Conservation (phyloP, 192 early-diverging fungal genomes). For the Gonapodya prolifera region DNA sequence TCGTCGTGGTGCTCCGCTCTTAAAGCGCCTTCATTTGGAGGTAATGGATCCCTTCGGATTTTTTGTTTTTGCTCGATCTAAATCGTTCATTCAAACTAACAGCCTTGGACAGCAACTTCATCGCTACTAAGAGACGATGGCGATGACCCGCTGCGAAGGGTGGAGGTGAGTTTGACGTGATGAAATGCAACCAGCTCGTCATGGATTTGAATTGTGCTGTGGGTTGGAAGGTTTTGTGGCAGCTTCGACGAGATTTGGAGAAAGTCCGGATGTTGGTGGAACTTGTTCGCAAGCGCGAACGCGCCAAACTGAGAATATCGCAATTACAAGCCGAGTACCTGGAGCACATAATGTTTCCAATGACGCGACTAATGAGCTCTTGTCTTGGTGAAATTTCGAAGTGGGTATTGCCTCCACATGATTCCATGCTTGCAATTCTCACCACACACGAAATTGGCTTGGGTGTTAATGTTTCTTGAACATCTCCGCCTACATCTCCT, state of each 20-base stretch:
- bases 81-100: background rate
- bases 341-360: slow-evolving; percentile 53
- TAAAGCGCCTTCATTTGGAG: slow-evolving; percentile 93
- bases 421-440: background rate
- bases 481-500: background rate
- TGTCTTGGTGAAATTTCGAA: slow-evolving; percentile 52
- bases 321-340: slow-evolving; percentile 49
- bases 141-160: slow-evolving; percentile 55
- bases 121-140: slow-evolving; percentile 65
- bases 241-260: slow-evolving; percentile 74
- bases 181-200: background rate
- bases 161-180: slow-evolving; percentile 23
- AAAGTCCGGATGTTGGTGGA: slow-evolving; percentile 71
- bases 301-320: slow-evolving; percentile 48
- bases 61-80: slow-evolving; percentile 1
- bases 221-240: slow-evolving; percentile 23
- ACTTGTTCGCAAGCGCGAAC: slow-evolving; percentile 59
- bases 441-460: background rate
- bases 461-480: slow-evolving; percentile 3
- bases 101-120: slow-evolving; percentile 85
- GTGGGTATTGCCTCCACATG: slow-evolving; percentile 38
- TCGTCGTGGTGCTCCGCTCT: slow-evolving; percentile 81
- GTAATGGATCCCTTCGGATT: slow-evolving; percentile 18
- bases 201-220: background rate
- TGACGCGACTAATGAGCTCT: slow-evolving; percentile 50